These are phyloP conservation scores for Thuidium tamariscinum DNA, from an alignment of 225 moss, liverwort and hornwort species.

Conservation along the genomic window DNA sequence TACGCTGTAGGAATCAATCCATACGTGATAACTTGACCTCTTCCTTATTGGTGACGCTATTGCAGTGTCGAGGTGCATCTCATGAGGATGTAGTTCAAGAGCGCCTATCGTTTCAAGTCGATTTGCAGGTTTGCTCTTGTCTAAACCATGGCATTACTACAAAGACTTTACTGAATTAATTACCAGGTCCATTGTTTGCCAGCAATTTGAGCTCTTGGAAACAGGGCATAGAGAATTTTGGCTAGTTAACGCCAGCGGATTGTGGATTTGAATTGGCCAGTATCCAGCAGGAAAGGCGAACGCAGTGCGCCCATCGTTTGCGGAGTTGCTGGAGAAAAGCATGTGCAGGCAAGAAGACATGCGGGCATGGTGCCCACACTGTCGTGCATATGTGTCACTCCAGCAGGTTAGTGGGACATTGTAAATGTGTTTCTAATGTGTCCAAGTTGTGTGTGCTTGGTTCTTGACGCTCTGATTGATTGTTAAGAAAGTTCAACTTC, in stretches of 20 bases:
- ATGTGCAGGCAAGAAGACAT: constrained; percentile 58
- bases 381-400: constrained; percentile 55
- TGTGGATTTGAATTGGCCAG: constrained; percentile 20
- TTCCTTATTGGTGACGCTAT: constrained; percentile 2
- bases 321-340: constrained; percentile 48
- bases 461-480: background rate
- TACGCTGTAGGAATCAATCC: background rate
- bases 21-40: background rate
- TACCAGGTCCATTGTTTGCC: background rate
- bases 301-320: constrained; percentile 40
- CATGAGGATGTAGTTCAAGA: constrained; percentile 57
- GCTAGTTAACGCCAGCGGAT: background rate
- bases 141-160: background rate
- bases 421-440: background rate
- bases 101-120: constrained; percentile 54
- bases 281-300: constrained; percentile 48
- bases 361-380: constrained; percentile 55
- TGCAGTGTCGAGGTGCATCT: constrained; percentile 55
- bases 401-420: constrained; percentile 31
- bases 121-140: constrained; percentile 37
- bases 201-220: background rate
- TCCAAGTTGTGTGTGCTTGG: background rate
- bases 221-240: background rate
- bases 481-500: background rate
- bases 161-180: background rate